Base-by-base conservation (phyloP, 192 early-diverging fungal genomes). In the Rhizoclosmatium globosum region DNA sequence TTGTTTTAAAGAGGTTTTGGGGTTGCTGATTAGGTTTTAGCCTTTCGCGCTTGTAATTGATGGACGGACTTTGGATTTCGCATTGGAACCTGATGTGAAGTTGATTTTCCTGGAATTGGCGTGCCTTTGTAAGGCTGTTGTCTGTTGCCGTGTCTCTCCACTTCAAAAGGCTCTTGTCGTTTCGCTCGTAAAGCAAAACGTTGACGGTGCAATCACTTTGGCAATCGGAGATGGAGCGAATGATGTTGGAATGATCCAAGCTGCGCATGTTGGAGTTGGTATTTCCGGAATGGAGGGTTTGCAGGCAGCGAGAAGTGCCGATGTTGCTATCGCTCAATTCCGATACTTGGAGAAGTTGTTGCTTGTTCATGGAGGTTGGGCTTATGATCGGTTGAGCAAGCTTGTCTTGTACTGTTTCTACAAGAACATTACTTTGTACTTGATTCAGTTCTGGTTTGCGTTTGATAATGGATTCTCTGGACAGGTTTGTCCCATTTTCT, bases 211-310 rank as follows among this genome's bases (percentile, higher is more conserved):
- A 3, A 93, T 99, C 60, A 87, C 97, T 19, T 87, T 99, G 21
- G 97, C 98, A 1, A 99, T 99, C 81, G 98, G 98, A 48, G 98
- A 99, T 85, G 98, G 98, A 41, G 98, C 98, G 47, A 99, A 99
- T 83, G 98, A 99, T 83, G 97, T 99, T 1, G 92, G 93, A 41
- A 99, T 99, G 98, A 99, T 99, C 81, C 98, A 99, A 81, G 97
- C 97, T 21, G 97, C 97, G 6, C 97, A 99, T 77, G 95, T 99
- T 19, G 98, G 98, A 73, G 92, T 99, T 23, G 98, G 98, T 66
- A 99, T 99, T 77, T 94, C 91, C 65, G 98, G 98, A 17, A 88
- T 94, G 71, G 98, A 99, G 81, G 98, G 98, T 56, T 87, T 99
- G 69, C 98, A 99, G 76, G 98, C 98, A 4, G 97, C 97, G 2